Conservation (phyloP, 1,139 yeast genomes). For the Lizanozyma gosingica region DNA sequence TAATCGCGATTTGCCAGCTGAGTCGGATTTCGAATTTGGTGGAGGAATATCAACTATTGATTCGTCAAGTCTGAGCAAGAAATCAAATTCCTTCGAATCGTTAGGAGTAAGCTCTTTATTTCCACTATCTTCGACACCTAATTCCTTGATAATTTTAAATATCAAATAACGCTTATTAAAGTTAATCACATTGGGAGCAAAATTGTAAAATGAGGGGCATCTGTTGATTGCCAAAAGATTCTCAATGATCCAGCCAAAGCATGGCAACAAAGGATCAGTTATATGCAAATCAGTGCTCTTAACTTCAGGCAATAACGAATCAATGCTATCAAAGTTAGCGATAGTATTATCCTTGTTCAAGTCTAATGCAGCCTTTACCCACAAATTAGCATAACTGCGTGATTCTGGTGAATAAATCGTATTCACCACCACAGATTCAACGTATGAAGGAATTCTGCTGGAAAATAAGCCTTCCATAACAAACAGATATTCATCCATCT, state of each 20-base stretch:
- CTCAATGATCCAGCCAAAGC: constrained; percentile 67
- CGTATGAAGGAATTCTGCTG: constrained; percentile 70
- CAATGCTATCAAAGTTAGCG: constrained; percentile 10
- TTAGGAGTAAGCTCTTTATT: constrained; percentile 9
- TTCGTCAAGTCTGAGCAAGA: constrained; percentile 35
- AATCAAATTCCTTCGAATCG: constrained; percentile 32
- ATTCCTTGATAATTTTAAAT: constrained; percentile 33
- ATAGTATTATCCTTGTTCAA: constrained; percentile 15
- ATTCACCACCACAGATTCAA: constrained; percentile 72
- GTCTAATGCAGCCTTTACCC: constrained; percentile 48
- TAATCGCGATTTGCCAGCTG: constrained; percentile 15
- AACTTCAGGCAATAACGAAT: constrained; percentile 19
- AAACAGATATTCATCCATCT: constrained; percentile 43
- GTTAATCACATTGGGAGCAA: constrained; percentile 20
- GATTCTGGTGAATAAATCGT: constrained; percentile 79
- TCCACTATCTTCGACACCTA: constrained; percentile 30
- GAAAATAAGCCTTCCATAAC: constrained; percentile 14
- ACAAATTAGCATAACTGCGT: constrained; percentile 53
- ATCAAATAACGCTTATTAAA: constrained; percentile 37
- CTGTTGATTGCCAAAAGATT: constrained; percentile 30
- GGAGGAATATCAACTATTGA: constrained; percentile 14
- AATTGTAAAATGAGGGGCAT: constrained; percentile 20
- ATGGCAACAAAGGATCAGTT: constrained; percentile 48
- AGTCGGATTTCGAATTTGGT: neutral
- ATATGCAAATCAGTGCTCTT: neutral